Evolutionary conservation across 2,329 filamentous ascomycete species (phyloP), one percentile per base, ranked within the genome.

Genomic region (Colletotrichum theobromicola): DNA sequence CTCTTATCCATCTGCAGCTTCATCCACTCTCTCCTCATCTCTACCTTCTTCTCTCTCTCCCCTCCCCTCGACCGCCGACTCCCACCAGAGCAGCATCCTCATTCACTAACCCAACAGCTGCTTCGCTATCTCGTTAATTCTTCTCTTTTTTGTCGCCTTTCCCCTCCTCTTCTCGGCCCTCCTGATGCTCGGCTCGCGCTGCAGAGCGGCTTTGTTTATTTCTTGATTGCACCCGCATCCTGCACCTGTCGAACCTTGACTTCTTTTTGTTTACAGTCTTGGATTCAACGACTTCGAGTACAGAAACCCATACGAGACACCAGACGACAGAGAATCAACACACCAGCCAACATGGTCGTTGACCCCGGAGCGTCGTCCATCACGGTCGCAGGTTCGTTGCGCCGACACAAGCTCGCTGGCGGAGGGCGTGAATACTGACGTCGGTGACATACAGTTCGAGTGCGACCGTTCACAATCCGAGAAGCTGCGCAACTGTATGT

Each of bases 401-500:
- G 4, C 21, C 26, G 28, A 21, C 58, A 15, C 34, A 15, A 4
- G n/a, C 34, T 50, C n/a, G 13, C 4, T 63, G 32, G 46, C 30
- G 21, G 18, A 32, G 34, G 46, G 24, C 67, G 62, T 21, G 66
- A 69, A 72, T 26, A 28, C 68, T 70, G 28, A 58, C 26, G 9
- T 24, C 34, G 21, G 53, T 26, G 12, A 15, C 53, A 26, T 76
- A 24, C 78, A 93, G 92, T 94, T 77, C 91, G 92, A 81, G 92
- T 94, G 78, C 90, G 92, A 78, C 92, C 92, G 7, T 94, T 94
- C 79, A 94, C 92, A 13, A 98, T 98, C 79, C 90, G 95, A 86
- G 97, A 99, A 89, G 97, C 97, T 78, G 97, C 97, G 53, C 96
- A 98, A 86, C 87, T 99, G 88, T 93, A 87, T 71, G 89, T 79